Base-by-base conservation (phyloP, 2,329 filamentous ascomycete species). In the Penicillium sclerotigenum region DNA sequence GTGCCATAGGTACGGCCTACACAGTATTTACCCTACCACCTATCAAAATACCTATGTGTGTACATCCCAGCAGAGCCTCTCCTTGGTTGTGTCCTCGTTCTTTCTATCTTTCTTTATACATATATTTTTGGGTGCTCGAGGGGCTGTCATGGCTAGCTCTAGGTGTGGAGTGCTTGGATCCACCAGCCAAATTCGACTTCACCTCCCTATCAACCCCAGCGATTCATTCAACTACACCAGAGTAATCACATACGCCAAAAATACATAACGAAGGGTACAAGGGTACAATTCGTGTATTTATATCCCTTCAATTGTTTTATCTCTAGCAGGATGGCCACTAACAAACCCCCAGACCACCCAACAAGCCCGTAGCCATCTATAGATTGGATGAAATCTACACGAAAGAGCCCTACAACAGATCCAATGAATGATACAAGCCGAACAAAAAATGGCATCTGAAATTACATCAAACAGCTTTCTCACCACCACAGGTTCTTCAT, bases 391-490 rank as follows among this genome's bases (percentile, higher is more conserved):
- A n/a, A 46, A 52, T n/a, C 11, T 36, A 45, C 40, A 36, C 6
- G 20, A n/a, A 3, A 45, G 13, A 34, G 20, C 11, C 13, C 13
- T 52, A 20, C 31, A 46, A 26, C 20, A 13, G 31, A 43, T 16
- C 13, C 11, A n/a, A 43, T 26, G 20, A n/a, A 43, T 26, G 20
- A 14, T 14, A 26, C 16, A 54, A 33, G n/a, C 37, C 5, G 9
- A 40, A 16, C 36, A 50, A 22, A 52, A 41, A 28, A 68, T 65
- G 67, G 54, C 60, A 8, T 22, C 60, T 5, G 62, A 70, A 48
- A 65, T 75, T 37, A 68, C 69, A 1, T 58, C 60, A 14, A 66
- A 73, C 55, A 66, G 59, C 36, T 74, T 74, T 60, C 64, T 69
- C 37, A 59, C 65, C 52, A 59, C 52, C 24, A 66, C 63, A 68